These are phyloP conservation scores for Mortierella polycephala DNA, from an alignment of 371 early-diverging fungal species.

Conservation along the genomic window DNA sequence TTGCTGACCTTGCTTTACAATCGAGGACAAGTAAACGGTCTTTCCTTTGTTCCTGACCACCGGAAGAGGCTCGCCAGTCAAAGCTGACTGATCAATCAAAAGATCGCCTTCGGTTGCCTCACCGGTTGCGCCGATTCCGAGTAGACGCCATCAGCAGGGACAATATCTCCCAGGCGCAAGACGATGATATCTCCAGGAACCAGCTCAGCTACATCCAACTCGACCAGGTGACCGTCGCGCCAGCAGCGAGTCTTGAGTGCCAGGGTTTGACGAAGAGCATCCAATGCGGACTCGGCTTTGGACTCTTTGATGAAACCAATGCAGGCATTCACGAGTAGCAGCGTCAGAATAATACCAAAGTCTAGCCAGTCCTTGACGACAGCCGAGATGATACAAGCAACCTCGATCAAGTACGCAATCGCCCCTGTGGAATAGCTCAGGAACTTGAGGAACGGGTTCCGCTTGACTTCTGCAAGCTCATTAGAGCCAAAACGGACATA, in stretches of 20 bases:
- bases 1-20: conserved; percentile 88
- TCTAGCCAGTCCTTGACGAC: conserved; percentile 74
- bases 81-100: conserved; percentile 93
- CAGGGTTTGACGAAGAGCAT: conserved; percentile 80
- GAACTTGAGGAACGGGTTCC: conserved; percentile 88
- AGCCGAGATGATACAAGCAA: conserved; percentile 76
- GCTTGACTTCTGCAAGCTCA: conserved; percentile 83
- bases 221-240: conserved; percentile 82
- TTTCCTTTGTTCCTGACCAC: conserved; percentile 83
- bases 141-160: conserved; percentile 93
- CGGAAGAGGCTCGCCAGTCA: conserved; percentile 95
- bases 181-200: conserved; percentile 92
- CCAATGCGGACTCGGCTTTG: conserved; percentile 89
- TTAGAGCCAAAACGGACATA: conserved; percentile 74
- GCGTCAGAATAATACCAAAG: conserved; percentile 84
- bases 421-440: conserved; percentile 88
- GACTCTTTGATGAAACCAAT: conserved; percentile 93
- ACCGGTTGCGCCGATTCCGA: conserved; percentile 87
- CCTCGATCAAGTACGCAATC: conserved; percentile 88
- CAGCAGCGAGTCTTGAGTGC: conserved; percentile 81
- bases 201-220: conserved; percentile 79
- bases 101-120: conserved; percentile 79
- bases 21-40: conserved; percentile 85
- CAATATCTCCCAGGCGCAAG: conserved; percentile 91
- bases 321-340: conserved; percentile 86